Percentiles rank a stretch among this genome's conserved stretches.
Conservation (phyloP, 2,329 filamentous ascomycete species). For the Pseudogymnoascus sp. region DNA sequence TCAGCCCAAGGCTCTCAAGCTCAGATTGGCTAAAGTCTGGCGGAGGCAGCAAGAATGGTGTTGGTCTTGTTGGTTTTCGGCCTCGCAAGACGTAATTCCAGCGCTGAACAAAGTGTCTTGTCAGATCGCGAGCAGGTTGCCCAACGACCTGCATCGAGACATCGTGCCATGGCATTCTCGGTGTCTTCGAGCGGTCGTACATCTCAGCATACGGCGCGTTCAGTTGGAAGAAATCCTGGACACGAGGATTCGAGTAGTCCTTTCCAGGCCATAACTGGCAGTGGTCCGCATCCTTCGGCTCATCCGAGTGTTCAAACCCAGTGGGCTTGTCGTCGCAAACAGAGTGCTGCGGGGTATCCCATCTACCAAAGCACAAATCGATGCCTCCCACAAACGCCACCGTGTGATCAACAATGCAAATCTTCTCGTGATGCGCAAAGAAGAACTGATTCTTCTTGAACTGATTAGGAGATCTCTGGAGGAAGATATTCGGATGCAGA, state of each 20-base stretch:
- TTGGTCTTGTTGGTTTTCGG: slow-evolving; percentile 84
- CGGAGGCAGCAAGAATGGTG: slow-evolving; percentile 85
- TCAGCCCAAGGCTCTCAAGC: slow-evolving; percentile 76
- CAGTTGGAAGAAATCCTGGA: slow-evolving; percentile 89
- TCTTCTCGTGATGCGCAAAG: slow-evolving; percentile 97
- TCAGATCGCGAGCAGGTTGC: slow-evolving; percentile 87
- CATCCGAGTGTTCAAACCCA: slow-evolving; percentile 72
- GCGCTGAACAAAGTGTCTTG: slow-evolving; percentile 90
- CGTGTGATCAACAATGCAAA: slow-evolving; percentile 94
- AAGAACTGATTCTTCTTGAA: slow-evolving; percentile 99
- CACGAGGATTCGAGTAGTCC: slow-evolving; percentile 93
- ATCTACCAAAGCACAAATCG: slow-evolving; percentile 92
- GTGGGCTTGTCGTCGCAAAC: slow-evolving; percentile 90
- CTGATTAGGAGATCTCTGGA: slow-evolving; percentile 93
- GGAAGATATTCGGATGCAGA: slow-evolving; percentile 90
- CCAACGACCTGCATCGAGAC: slow-evolving; percentile 97
- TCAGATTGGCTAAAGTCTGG: slow-evolving; percentile 85
- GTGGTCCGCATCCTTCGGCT: slow-evolving; percentile 82
- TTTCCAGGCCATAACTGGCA: slow-evolving; percentile 96
- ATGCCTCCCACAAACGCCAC: slow-evolving; percentile 93
- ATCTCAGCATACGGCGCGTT: slow-evolving; percentile 97
- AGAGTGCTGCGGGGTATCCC: slow-evolving; percentile 91
- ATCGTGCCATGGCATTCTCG: slow-evolving; percentile 98
- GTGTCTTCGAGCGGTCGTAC: slow-evolving; percentile 84
- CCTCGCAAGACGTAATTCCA: slow-evolving; percentile 97